Conservation (phyloP, 805 yeast species). For the Pichia paraexigua region DNA sequence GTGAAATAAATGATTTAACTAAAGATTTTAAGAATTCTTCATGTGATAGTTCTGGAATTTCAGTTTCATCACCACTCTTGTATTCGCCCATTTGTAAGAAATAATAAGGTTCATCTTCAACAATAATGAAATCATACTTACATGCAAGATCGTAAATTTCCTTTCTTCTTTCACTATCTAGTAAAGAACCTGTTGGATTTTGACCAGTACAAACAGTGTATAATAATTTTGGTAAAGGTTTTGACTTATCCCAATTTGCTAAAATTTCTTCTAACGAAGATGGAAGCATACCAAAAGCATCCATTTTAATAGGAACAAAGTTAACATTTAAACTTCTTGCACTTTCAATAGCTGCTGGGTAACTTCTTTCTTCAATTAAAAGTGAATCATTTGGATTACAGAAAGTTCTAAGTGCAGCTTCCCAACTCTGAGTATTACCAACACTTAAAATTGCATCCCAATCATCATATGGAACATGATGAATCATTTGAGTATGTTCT, state of each 20-base stretch:
- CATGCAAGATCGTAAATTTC: constrained; percentile 70
- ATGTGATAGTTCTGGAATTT: constrained; percentile 33
- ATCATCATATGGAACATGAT: constrained; percentile 46
- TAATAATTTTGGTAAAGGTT: constrained; percentile 70
- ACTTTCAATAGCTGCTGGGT: constrained; percentile 65
- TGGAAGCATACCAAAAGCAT: constrained; percentile 55
- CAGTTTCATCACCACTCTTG: constrained; percentile 33
- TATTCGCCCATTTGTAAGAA: constrained; percentile 89
- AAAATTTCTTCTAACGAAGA: constrained; percentile 46
- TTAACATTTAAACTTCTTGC: constrained; percentile 54
- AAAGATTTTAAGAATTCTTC: constrained; percentile 59
- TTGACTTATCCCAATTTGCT: constrained; percentile 48
- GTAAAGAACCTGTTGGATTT: constrained; percentile 92
- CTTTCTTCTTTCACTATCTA: constrained; percentile 67
- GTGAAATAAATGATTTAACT: constrained; percentile 65
- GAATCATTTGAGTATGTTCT: constrained; percentile 62
- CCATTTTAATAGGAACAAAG: constrained; percentile 62
- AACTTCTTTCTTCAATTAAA: constrained; percentile 69
- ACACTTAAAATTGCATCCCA: constrained; percentile 69
- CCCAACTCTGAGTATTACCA: constrained; percentile 95
- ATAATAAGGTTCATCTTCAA: constrained; percentile 98
- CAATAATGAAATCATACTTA: constrained; percentile 75
- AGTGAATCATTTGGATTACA: constrained; percentile 54
- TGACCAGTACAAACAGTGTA: constrained; percentile 96
- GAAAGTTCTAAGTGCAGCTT: constrained; percentile 61